Percentiles rank a stretch among this genome's conserved stretches.
Evolutionary conservation across 192 early-diverging fungal genomes (phyloP).

Genomic region (Gaertneriomyces sp.): DNA sequence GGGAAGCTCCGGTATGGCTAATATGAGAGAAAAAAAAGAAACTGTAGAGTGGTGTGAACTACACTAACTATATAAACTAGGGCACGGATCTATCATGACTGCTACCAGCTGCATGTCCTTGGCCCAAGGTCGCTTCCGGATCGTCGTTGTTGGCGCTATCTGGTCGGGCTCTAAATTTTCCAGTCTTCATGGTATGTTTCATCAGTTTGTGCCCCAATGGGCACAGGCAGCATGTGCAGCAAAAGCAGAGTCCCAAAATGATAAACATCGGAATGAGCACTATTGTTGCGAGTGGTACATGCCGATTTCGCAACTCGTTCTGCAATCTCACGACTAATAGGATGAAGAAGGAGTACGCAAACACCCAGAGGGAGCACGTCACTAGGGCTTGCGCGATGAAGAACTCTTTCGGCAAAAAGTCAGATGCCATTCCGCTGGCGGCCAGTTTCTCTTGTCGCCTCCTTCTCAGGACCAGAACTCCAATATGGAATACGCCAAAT

Average conservation of each 20-base stretch:
- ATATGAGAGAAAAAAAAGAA: too few species aligned
- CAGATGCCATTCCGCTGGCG: background rate
- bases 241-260: slow-evolving; percentile 37
- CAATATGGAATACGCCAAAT: slow-evolving; percentile 9
- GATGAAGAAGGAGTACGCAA: slow-evolving; percentile 27
- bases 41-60: too few species aligned
- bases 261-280: slow-evolving; percentile 55
- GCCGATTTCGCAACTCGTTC: slow-evolving; percentile 4
- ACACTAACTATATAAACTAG: too few species aligned
- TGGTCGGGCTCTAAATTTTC: background rate
- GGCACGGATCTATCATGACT: too few species aligned
- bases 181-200: background rate
- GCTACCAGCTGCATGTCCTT: too few species aligned
- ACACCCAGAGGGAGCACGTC: slow-evolving; percentile 25
- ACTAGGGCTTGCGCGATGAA: slow-evolving; percentile 9
- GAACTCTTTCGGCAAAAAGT: background rate
- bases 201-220: slow-evolving; percentile 7
- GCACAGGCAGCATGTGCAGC: slow-evolving; percentile 45
- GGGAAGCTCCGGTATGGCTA: too few species aligned
- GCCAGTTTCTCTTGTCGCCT: background rate
- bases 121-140: too few species aligned
- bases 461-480: background rate
- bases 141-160: too few species aligned
- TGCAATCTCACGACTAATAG: slow-evolving; percentile 39
- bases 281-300: slow-evolving; percentile 36